phyloP scores from a whole-genome alignment of 73 alveolate genomes.

The Symbiodinium natans region DNA sequence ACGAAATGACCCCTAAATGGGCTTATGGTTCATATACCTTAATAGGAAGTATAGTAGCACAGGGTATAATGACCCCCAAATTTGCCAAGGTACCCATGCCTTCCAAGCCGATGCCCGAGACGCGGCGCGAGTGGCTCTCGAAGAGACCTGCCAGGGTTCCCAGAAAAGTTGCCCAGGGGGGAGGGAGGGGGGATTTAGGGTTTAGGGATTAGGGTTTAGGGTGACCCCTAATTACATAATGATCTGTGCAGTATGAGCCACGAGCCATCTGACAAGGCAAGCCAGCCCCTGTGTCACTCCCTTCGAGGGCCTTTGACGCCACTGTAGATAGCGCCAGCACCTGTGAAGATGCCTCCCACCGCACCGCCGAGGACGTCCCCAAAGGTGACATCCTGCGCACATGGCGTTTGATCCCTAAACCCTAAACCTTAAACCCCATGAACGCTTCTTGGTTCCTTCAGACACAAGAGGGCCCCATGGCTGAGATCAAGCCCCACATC shows the following conservation, averaged over 20 bases:
- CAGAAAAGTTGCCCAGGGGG: background rate
- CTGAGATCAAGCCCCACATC: too few species aligned
- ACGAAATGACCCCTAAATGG: too few species aligned
- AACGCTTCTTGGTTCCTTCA: too few species aligned
- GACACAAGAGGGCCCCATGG: too few species aligned
- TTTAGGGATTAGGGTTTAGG: too few species aligned
- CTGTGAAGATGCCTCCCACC: slow-evolving; percentile 36
- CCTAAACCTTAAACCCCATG: background rate
- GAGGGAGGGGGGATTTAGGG: background rate
- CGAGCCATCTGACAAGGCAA: too few species aligned
- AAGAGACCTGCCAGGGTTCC: slow-evolving; percentile 37
- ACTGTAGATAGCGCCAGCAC: background rate
- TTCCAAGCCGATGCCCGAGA: slow-evolving; percentile 76
- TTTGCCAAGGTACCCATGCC: background rate
- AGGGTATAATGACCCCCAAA: too few species aligned
- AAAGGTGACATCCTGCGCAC: slow-evolving; percentile 31
- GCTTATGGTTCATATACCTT: too few species aligned
- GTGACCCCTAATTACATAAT: too few species aligned
- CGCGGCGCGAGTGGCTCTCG: slow-evolving; percentile 72
- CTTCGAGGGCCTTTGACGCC: background rate
- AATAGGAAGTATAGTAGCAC: too few species aligned
- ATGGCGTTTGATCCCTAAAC: background rate
- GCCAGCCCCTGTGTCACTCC: too few species aligned
- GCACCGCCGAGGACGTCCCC: slow-evolving; percentile 78
- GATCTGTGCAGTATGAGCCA: too few species aligned